Evolutionary conservation across 805 yeast species (phyloP), one percentile per base, ranked within the genome.

Genomic region (Groenewaldozyma tartarivorans): DNA sequence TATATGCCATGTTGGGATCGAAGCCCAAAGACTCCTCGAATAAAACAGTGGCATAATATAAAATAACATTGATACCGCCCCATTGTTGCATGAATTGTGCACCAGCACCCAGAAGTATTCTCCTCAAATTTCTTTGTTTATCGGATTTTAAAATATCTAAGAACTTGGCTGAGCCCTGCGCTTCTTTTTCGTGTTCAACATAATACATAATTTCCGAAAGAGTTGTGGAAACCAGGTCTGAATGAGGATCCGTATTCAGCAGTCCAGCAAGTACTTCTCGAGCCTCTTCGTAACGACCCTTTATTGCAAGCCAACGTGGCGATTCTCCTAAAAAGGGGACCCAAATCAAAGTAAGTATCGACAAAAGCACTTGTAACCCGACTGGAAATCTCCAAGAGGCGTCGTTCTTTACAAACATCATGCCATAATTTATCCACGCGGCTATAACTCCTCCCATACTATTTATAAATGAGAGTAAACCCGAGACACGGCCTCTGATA

Each of bases 221-320:
- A 11, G 44, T 29, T 20, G 45, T 20, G 4, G 53, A 33, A 4
- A 39, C 47, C 21, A 27, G 34, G 24, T 48, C 45, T 29, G 48
- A 50, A 11, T 36, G 35, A 24, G 42, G 36, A 24, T 33, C 24
- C 9, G 17, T 21, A 13, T 43, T 45, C 21, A 35, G 35, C 6
- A 46, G 35, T 7, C 37, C 33, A 13, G 41, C 30, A 17, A 46
- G 38, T 15, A 47, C 42, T 3, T 39, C 38, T 24, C 32, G 22
- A 3, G 95, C 95, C 36, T 70, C 74, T 37, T 75, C 79, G 19
- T 81, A 55, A 40, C 79, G 67, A 57, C 80, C 79, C 48, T 77
- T 74, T 53, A 74, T 74, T 6, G 85, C 84, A 52, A 71, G 79
- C 60, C 69, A 86, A 44, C 95, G 67, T 0, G 95, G 95, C 33